Evolutionary conservation across 2,329 filamentous ascomycete species (phyloP).

Genomic region (Elsinoe batatas): DNA sequence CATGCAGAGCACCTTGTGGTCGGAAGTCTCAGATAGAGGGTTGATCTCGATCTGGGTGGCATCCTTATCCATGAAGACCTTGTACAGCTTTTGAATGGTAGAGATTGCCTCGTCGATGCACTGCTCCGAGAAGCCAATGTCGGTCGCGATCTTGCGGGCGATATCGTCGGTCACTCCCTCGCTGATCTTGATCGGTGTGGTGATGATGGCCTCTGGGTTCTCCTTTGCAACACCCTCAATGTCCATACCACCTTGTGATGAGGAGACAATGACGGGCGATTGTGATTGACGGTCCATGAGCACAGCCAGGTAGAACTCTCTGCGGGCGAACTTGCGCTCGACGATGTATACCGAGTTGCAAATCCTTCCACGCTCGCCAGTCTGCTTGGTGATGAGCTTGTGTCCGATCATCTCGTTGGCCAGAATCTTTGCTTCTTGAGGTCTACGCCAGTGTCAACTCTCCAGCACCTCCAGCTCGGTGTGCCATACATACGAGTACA

Average conservation of each 20-base stretch:
- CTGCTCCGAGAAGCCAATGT: constrained; percentile 95
- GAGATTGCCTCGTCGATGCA: constrained; percentile 92
- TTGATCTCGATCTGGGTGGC: constrained; percentile 99
- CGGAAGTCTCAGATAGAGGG: constrained; percentile 93
- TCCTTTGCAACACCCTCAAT: constrained; percentile 98
- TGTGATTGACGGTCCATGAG: constrained; percentile 94
- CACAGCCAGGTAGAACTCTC: constrained; percentile 97
- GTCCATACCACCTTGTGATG: constrained; percentile 97
- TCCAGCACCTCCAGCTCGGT: background rate
- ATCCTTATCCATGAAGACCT: constrained; percentile 97
- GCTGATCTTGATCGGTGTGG: constrained; percentile 89
- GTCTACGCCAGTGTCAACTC: constrained; percentile 35
- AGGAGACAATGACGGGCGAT: constrained; percentile 90
- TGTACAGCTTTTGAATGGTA: constrained; percentile 98
- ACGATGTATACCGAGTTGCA: constrained; percentile 98
- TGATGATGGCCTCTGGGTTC: constrained; percentile 88
- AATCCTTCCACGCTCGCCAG: constrained; percentile 80
- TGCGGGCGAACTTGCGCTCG: constrained; percentile 97
- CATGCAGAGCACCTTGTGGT: constrained; percentile 98
- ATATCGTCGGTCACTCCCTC: constrained; percentile 92
- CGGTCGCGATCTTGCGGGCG: constrained; percentile 74
- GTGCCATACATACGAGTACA: constrained; percentile 66
- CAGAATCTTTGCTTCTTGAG: constrained; percentile 92
- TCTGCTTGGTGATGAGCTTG: constrained; percentile 99
- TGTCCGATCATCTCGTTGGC: constrained; percentile 99